These are phyloP conservation scores for Verticillium alfalfae DNA, from an alignment of 2,329 filamentous ascomycete genomes.

Conservation along the genomic window DNA sequence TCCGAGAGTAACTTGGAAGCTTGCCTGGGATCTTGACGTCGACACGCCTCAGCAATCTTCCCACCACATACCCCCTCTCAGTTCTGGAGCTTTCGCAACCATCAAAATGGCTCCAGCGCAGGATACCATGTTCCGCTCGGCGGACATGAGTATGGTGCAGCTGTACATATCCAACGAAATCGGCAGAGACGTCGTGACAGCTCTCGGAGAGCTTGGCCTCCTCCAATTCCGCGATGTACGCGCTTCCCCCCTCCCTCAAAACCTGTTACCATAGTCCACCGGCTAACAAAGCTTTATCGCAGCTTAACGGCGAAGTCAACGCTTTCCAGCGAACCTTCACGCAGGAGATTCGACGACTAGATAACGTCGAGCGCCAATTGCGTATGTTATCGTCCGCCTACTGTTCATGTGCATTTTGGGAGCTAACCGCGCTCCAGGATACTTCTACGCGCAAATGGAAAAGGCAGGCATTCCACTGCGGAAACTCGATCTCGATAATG, in stretches of 20 bases:
- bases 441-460: constrained; percentile 94
- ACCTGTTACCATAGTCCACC: background rate
- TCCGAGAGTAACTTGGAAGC: constrained; percentile 11
- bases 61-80: background rate
- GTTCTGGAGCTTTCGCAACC: constrained; percentile 13
- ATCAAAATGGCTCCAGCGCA: constrained; percentile 58
- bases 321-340: constrained; percentile 98
- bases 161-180: constrained; percentile 99
- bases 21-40: constrained; percentile 6
- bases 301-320: constrained; percentile 90
- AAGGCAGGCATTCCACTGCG: constrained; percentile 82
- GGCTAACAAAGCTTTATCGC: constrained; percentile 4
- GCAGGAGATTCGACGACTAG: constrained; percentile 91
- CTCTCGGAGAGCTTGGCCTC: constrained; percentile 88
- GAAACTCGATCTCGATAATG: constrained; percentile 85
- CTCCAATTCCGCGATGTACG: constrained; percentile 97
- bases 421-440: constrained; percentile 52
- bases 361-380: constrained; percentile 97
- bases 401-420: background rate
- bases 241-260: constrained; percentile 13
- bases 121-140: constrained; percentile 98
- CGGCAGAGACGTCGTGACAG: constrained; percentile 93
- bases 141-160: constrained; percentile 99
- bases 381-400: constrained; percentile 52
- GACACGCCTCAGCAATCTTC: constrained; percentile 10